phyloP scores from a whole-genome alignment of 2,329 filamentous ascomycete genomes.

The Epichloe sibirici region DNA sequence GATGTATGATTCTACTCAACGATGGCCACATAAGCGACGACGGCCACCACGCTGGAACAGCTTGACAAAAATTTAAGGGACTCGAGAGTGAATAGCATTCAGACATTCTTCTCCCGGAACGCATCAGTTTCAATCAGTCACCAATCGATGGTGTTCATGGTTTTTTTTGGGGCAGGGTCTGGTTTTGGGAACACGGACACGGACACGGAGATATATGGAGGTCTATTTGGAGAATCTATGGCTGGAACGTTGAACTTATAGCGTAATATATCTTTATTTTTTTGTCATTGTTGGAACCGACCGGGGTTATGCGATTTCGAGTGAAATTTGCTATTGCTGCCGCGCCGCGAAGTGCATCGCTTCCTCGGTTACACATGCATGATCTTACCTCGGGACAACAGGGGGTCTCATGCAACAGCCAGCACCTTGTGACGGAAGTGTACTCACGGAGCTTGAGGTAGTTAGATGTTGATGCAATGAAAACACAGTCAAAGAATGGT shows the following conservation, averaged over 20 bases:
- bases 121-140: neutral
- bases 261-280: conserved; percentile 3
- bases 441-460: neutral
- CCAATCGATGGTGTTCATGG: neutral
- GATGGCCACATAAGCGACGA: neutral
- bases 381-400: neutral
- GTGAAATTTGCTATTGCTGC: neutral
- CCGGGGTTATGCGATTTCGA: neutral
- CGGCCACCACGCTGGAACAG: neutral
- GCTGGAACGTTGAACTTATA: conserved; percentile 1
- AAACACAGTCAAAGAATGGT: neutral
- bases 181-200: neutral
- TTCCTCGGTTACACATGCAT: neutral
- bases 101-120: neutral
- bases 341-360: neutral
- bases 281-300: neutral
- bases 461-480: neutral
- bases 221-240: neutral
- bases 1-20: neutral
- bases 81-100: neutral
- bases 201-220: neutral
- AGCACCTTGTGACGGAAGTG: neutral
- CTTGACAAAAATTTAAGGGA: neutral
- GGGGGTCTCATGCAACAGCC: neutral
- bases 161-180: neutral